Percentiles rank a stretch among this genome's conserved stretches.
phyloP scores from a whole-genome alignment of 2,329 filamentous ascomycete species.

The Knufia petricola region DNA sequence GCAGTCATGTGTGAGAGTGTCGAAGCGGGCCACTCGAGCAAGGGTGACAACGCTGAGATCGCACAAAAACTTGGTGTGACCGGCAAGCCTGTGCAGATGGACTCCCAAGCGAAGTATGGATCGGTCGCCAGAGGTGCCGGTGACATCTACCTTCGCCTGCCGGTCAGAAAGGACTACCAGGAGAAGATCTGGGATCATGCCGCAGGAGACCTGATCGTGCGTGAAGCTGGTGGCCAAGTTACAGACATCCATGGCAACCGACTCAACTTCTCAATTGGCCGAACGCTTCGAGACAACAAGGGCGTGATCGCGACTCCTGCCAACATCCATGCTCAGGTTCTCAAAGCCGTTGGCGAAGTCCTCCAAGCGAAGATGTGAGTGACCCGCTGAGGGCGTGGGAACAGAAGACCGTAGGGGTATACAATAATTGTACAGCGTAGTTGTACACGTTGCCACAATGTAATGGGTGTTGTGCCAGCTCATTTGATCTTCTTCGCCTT shows the following conservation, averaged over 20 bases:
- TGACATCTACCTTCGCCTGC: constrained; percentile 86
- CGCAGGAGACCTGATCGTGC: constrained; percentile 84
- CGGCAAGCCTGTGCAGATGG: constrained; percentile 83
- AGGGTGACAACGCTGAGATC: constrained; percentile 78
- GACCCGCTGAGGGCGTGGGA: constrained; percentile 8
- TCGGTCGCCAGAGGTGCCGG: constrained; percentile 89
- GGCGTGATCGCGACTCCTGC: constrained; percentile 83
- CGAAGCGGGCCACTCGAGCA: constrained; percentile 82
- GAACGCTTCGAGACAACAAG: constrained; percentile 83
- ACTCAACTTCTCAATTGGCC: constrained; percentile 75
- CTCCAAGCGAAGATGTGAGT: constrained; percentile 41
- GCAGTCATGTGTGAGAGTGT: constrained; percentile 96
- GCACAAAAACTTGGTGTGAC: constrained; percentile 79
- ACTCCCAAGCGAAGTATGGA: constrained; percentile 96
- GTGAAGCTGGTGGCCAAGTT: constrained; percentile 85
- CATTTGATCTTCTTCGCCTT: constrained; percentile 98
- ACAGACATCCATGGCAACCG: constrained; percentile 78
- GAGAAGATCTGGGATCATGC: constrained; percentile 99
- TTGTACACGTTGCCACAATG: constrained; percentile 1
- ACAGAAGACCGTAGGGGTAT: constrained; percentile 11
- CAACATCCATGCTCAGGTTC: constrained; percentile 63
- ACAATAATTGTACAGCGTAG: constrained; percentile 18
- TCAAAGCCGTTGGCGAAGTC: constrained; percentile 74
- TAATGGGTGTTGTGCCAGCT: constrained; percentile 22
- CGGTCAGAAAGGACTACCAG: constrained; percentile 75